phyloP scores from a whole-genome alignment of 176 grass and related monocot species.

The Pharus latifolius region DNA sequence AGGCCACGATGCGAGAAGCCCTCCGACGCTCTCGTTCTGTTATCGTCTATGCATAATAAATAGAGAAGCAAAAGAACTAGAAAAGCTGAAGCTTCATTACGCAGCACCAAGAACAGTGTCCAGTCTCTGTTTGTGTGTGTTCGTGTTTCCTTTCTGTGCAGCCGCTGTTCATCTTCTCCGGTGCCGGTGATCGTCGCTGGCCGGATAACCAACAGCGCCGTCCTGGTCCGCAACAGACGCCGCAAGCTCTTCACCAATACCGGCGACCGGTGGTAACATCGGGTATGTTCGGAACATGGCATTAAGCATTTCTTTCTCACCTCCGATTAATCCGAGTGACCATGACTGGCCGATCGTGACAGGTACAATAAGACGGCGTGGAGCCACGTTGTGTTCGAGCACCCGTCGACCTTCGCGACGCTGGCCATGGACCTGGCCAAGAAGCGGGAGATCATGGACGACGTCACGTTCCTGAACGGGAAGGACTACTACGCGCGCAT shows the following conservation, averaged over 20 bases:
- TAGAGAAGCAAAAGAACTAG: too few species aligned
- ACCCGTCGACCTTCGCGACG: slow-evolving; percentile 39
- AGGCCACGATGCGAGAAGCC: too few species aligned
- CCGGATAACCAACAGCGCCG: too few species aligned
- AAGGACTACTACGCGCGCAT: slow-evolving; percentile 18
- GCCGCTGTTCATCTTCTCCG: too few species aligned
- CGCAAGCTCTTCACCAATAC: slow-evolving; percentile 31
- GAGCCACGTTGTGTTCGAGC: slow-evolving; percentile 31
- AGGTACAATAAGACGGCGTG: not conserved
- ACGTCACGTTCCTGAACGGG: slow-evolving; percentile 23
- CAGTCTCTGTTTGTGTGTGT: too few species aligned
- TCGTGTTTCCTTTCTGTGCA: too few species aligned
- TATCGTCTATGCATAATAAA: too few species aligned
- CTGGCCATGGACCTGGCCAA: slow-evolving; percentile 29
- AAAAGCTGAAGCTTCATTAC: too few species aligned
- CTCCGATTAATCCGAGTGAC: not conserved
- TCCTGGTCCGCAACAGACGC: slow-evolving; percentile 1
- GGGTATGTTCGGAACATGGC: not conserved
- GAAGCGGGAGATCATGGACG: slow-evolving; percentile 35
- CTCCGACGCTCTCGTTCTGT: too few species aligned
- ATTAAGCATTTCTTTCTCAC: too few species aligned
- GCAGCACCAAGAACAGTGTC: too few species aligned
- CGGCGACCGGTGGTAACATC: not conserved
- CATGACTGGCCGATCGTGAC: not conserved
- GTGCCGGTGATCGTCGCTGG: too few species aligned